Conservation (phyloP, 169 alveolate genomes). For the Amoebophrya sp. region DNA sequence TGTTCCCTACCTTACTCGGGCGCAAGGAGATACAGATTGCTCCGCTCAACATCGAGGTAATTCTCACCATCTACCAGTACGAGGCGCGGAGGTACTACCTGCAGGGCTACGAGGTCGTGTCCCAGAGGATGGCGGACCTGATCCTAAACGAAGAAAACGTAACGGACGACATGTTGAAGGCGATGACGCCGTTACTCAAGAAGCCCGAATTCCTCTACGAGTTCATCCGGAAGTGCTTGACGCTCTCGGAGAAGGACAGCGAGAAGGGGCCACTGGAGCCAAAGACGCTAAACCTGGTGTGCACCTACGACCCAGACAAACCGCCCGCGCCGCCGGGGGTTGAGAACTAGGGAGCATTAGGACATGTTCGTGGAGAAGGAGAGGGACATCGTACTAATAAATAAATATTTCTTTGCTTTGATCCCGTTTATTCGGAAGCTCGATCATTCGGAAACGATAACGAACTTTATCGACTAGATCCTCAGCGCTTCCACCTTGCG, state of each 20-base stretch:
- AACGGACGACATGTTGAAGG: not conserved
- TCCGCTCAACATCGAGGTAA: not conserved
- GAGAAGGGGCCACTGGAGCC: not conserved
- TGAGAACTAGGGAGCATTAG: too few relatives aligned
- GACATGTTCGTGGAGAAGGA: too few relatives aligned
- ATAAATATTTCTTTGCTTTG: too few relatives aligned
- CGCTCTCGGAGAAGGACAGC: not conserved
- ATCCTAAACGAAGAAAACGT: not conserved
- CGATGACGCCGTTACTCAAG: not conserved
- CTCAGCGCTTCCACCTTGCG: too few relatives aligned
- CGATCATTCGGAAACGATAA: too few relatives aligned
- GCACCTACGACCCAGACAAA: not conserved
- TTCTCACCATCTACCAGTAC: not conserved
- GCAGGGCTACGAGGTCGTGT: not conserved
- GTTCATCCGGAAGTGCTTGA: not conserved
- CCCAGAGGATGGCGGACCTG: not conserved
- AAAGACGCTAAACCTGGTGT: not conserved
- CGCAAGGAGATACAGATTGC: not conserved
- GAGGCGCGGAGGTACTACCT: not conserved
- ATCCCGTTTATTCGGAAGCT: too few relatives aligned
- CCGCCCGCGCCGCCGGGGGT: not conserved
- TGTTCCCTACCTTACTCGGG: not conserved
- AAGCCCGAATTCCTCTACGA: slow-evolving; percentile 1
- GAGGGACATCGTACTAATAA: too few relatives aligned
- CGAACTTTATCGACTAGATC: too few relatives aligned